Evolutionary conservation across 1,139 yeast species (phyloP), one percentile per base, ranked within the genome.

Genomic region (Scheffersomyces titani): DNA sequence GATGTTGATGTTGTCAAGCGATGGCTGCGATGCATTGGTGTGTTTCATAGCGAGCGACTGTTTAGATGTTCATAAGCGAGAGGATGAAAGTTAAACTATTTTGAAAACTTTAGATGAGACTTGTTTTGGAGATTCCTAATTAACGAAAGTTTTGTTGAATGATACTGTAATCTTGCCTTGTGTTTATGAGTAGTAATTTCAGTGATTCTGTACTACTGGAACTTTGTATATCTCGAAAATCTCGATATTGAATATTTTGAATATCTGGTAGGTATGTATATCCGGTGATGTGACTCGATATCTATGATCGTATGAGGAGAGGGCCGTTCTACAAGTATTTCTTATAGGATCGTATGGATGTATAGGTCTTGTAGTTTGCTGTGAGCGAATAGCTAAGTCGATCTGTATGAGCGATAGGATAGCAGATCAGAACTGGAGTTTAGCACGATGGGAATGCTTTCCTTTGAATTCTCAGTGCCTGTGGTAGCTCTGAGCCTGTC

Each of bases 1-100:
- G 40, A 61, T 61, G 53, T 64, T 60, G 55, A 60, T 57, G 51
- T 68, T 70, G 56, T 65, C 63, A 47, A 70, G 59, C 22, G 67
- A 68, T 44, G 62, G 51, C 57, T 61, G 64, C 51, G 70, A 63
- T 51, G 58, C 52, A 53, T 67, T 66, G n/a, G 19, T 51, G 7
- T 21, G 44, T n/a, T 51, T 51, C 56, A 54, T 54, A 48, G 44
- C 51, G 40, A 36, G 16, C 24, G 24, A 20, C 6, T 46, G 19
- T 21, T 46, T 46, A 20, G 16, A n/a, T 45, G 2, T 18, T 45
- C n/a, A 46, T 46, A 19, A 46, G 49, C 49, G 49, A 46, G 22
- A 22, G 49, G 49, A 46, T 46, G 22, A 16, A 30, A 30, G 40
- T 30, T 30, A 30, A 30, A 9, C 11, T 30, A 9, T 30, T 30